Base-by-base conservation (phyloP, 2,329 filamentous ascomycete species). In the Emericellopsis atlantica region DNA sequence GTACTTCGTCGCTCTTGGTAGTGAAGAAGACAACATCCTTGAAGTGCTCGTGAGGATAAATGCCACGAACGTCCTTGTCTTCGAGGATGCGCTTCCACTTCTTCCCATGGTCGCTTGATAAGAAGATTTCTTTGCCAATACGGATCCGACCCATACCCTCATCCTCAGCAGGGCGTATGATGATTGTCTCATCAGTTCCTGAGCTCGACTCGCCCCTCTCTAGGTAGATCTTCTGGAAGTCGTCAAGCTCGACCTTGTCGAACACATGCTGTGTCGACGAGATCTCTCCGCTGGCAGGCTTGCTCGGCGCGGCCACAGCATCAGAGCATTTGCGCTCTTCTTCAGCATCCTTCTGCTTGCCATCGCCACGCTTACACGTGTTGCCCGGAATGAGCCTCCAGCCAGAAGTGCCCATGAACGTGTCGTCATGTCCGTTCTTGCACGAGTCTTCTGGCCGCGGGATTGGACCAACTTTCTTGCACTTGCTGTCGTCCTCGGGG, bases 301-400 rank as follows among this genome's bases (percentile, higher is more conserved):
- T 67, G 3, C 66, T 60, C 2, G 67, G 61, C 24, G 61, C 53
- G 23, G 60, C 60, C 8, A 60, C 59, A 14, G 69, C 64, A 45
- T 92, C 84, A 14, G 72, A 73, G 62, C 92, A 98, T 44, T 83
- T 74, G 45, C 79, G 74, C 49, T 95, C 80, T 12, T 87, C 72
- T n/a, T 70, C 64, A 41, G 81, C 72, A 50, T 88, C 84, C 52
- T 85, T 80, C 48, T 84, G 74, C 38, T 68, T 61, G 32, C 77
- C 81, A 12, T 59, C 57, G 12, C 65, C 71, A 37, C 75, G 66
- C 49, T 77, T 74, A 60, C 85, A 90, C 21, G 73, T 74, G 56
- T 90, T 82, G 22, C 84, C 85, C 1, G 92, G 90, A 45, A 98
- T 96, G 49, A 90, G 72, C 44, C 90, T 80, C 76, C 87, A 98